These are phyloP conservation scores for Melocanna baccifera DNA, from an alignment of 176 grass and related monocot species.

Conservation along the genomic window DNA sequence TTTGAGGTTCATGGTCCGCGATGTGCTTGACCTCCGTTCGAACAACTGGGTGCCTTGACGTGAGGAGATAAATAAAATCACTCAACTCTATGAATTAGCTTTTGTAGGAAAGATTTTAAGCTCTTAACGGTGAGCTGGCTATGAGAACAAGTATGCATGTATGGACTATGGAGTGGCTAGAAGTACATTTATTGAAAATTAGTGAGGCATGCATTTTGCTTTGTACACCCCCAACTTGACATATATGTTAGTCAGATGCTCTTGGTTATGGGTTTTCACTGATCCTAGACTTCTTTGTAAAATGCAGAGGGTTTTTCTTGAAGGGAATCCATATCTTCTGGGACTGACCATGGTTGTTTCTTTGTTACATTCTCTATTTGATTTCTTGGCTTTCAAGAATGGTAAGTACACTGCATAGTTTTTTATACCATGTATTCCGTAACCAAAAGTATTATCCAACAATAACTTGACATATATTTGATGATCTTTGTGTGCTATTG, in stretches of 20 bases:
- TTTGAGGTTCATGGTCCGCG: constrained; percentile 69
- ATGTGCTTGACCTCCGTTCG: constrained; percentile 71
- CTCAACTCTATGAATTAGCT: neutral
- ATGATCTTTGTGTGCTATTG: constrained; percentile 11
- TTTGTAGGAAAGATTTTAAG: neutral
- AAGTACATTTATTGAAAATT: neutral
- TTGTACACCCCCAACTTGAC: neutral
- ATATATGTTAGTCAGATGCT: neutral
- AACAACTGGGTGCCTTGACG: constrained; percentile 89
- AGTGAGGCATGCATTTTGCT: neutral
- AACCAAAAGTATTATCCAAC: constrained; percentile 5
- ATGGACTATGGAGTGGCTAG: neutral
- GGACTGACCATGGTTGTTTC: constrained; percentile 83
- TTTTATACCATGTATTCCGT: constrained; percentile 11
- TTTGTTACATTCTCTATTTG: constrained; percentile 91
- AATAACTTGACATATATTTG: neutral
- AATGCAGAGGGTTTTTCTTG: constrained; percentile 90
- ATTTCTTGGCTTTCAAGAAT: constrained; percentile 99
- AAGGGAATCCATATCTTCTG: constrained; percentile 93
- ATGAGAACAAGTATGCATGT: neutral
- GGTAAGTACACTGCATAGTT: constrained; percentile 43
- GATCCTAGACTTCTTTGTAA: constrained; percentile 23
- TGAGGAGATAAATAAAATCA: constrained; percentile 63
- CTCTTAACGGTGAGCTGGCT: neutral
- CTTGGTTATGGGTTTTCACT: neutral